Conservation (phyloP, 2,329 filamentous ascomycete species). For the Apiospora aurea region DNA sequence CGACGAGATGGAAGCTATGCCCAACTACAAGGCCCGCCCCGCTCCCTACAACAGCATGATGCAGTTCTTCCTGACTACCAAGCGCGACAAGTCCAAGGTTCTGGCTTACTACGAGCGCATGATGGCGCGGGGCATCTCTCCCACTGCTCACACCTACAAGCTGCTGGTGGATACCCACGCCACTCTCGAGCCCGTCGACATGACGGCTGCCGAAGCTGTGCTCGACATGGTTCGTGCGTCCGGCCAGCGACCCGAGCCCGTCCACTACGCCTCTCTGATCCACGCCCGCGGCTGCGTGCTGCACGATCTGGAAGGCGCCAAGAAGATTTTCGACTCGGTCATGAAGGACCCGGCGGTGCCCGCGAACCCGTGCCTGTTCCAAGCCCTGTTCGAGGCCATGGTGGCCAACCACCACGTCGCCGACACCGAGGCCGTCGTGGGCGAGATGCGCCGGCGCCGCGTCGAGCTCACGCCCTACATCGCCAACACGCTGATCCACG, state of each 20-base stretch:
- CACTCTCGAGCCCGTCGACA: conserved; percentile 88
- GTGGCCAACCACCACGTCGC: conserved; percentile 90
- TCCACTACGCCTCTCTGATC: conserved; percentile 95
- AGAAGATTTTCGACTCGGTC: conserved; percentile 81
- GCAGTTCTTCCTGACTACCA: conserved; percentile 98
- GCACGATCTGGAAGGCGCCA: conserved; percentile 87
- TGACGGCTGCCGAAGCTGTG: conserved; percentile 85
- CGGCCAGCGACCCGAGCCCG: conserved; percentile 82
- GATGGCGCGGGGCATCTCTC: conserved; percentile 83
- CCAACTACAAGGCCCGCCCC: conserved; percentile 97
- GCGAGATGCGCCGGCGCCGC: conserved; percentile 74
- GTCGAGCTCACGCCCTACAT: conserved; percentile 96
- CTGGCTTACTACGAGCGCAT: conserved; percentile 95
- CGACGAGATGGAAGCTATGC: conserved; percentile 98
- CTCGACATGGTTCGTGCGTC: conserved; percentile 78
- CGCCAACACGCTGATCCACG: conserved; percentile 96
- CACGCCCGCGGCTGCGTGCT: conserved; percentile 94
- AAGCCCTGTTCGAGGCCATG: conserved; percentile 96
- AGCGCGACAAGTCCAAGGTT: conserved; percentile 94
- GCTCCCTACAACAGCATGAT: conserved; percentile 99
- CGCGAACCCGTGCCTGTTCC: conserved; percentile 87
- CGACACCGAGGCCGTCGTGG: conserved; percentile 76
- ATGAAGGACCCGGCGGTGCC: conserved; percentile 71
- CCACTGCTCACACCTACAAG: conserved; percentile 97
- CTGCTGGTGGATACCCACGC: conserved; percentile 95